phyloP scores from a whole-genome alignment of 352 stramenopile genomes.

The Phytophthora europaea region DNA sequence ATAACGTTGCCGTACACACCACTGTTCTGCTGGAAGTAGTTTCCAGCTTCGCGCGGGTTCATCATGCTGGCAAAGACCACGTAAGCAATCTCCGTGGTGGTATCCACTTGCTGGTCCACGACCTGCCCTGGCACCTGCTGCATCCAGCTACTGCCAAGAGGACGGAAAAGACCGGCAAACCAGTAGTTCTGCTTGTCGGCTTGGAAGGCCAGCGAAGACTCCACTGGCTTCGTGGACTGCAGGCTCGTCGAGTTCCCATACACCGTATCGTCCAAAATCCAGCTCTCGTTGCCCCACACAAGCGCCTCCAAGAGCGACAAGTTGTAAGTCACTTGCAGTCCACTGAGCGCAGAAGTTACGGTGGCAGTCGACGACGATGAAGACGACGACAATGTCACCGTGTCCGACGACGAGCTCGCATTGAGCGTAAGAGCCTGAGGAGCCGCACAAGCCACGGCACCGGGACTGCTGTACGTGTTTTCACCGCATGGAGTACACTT shows the following conservation, averaged over 20 bases:
- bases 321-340: slow-evolving; percentile 71
- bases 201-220: slow-evolving; percentile 55
- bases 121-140: slow-evolving; percentile 65
- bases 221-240: slow-evolving; percentile 48
- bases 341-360: slow-evolving; percentile 35
- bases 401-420: slow-evolving; percentile 31
- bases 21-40: slow-evolving; percentile 75
- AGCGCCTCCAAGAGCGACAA: slow-evolving; percentile 77
- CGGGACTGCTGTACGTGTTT: slow-evolving; percentile 70
- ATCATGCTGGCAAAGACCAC: slow-evolving; percentile 64
- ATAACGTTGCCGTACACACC: slow-evolving; percentile 76
- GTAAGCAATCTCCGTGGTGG: slow-evolving; percentile 53
- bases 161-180: slow-evolving; percentile 71
- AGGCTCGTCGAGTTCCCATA: slow-evolving; percentile 46
- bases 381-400: slow-evolving; percentile 28
- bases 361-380: slow-evolving; percentile 29
- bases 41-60: slow-evolving; percentile 70
- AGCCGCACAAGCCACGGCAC: slow-evolving; percentile 55
- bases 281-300: slow-evolving; percentile 77
- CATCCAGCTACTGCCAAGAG: slow-evolving; percentile 62
- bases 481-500: slow-evolving; percentile 64
- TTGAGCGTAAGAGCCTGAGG: slow-evolving; percentile 57
- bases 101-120: slow-evolving; percentile 67
- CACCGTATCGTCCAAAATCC: slow-evolving; percentile 51
- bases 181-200: slow-evolving; percentile 59